These are phyloP conservation scores for Ichthyophonus hoferi DNA, from an alignment of 208 protist genomes.

Conservation along the genomic window DNA sequence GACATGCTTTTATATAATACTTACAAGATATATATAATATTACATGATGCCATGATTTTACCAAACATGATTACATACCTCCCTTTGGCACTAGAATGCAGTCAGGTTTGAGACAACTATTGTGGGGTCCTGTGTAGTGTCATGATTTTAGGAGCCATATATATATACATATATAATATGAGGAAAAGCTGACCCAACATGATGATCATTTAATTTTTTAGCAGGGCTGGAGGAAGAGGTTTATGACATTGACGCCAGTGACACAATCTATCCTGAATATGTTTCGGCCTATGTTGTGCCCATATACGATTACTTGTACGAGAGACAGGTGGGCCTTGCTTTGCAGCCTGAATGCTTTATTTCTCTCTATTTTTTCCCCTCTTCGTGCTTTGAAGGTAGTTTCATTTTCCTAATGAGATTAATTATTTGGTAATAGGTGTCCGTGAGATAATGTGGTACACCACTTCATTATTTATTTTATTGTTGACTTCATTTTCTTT, in stretches of 20 bases:
- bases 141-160: neutral
- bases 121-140: neutral
- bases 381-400: too few species aligned
- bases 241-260: neutral
- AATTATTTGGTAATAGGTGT: too few species aligned
- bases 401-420: too few species aligned
- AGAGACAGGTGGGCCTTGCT: neutral
- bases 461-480: too few species aligned
- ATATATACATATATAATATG: neutral
- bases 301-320: constrained; percentile 2
- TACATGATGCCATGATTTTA: too few species aligned
- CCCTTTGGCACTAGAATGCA: neutral
- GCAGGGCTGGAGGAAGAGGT: neutral
- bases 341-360: neutral
- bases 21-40: too few species aligned
- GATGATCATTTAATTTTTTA: too few species aligned
- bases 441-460: too few species aligned
- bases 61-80: neutral
- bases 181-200: too few species aligned
- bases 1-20: too few species aligned
- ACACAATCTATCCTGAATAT: constrained; percentile 12
- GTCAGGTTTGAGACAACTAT: neutral
- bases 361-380: neutral
- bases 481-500: too few species aligned
- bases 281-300: neutral